Conservation (phyloP, 192 early-diverging fungal species). For the Entomortierella beljakovae region DNA sequence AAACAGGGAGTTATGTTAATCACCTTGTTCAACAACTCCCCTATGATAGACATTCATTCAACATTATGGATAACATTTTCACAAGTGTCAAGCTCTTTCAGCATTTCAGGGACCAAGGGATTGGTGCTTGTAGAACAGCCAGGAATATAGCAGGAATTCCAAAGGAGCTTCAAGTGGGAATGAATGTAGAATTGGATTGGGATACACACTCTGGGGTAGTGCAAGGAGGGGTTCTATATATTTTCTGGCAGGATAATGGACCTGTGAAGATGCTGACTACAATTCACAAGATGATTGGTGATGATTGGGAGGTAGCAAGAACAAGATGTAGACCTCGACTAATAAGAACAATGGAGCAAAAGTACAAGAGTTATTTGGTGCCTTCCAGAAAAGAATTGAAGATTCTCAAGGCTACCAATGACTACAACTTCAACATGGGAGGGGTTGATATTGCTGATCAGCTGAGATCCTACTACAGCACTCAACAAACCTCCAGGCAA, state of each 20-base stretch:
- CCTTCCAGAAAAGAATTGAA: conserved; percentile 11
- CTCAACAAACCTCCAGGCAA: conserved; percentile 21
- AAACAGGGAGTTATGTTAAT: conserved; percentile 19
- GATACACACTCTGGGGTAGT: conserved; percentile 20
- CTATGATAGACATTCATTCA: conserved; percentile 2
- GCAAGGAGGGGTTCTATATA: background rate
- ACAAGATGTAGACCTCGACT: conserved; percentile 8
- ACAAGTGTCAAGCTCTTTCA: conserved; percentile 30
- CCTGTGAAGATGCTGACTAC: conserved; percentile 27
- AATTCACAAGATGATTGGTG: conserved; percentile 23
- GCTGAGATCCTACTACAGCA: conserved; percentile 21
- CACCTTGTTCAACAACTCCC: conserved; percentile 39
- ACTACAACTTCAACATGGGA: conserved; percentile 37
- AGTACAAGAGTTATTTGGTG: conserved; percentile 44
- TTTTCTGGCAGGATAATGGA: conserved; percentile 28
- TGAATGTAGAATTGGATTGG: conserved; percentile 11
- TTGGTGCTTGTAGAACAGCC: conserved; percentile 39
- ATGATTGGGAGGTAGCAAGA: conserved; percentile 19
- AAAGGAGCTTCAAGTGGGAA: conserved; percentile 33
- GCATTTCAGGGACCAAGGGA: conserved; percentile 10
- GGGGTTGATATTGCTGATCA: conserved; percentile 49
- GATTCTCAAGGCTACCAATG: conserved; percentile 27
- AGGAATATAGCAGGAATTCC: conserved; percentile 19
- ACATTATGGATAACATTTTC: too few species aligned
- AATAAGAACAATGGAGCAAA: conserved; percentile 30